A percentile compares a stretch with the other conserved stretches of the same genome.
These are phyloP conservation scores for Protea cynaroides DNA, from an alignment of 164 flowering plant species.

Conservation along the genomic window DNA sequence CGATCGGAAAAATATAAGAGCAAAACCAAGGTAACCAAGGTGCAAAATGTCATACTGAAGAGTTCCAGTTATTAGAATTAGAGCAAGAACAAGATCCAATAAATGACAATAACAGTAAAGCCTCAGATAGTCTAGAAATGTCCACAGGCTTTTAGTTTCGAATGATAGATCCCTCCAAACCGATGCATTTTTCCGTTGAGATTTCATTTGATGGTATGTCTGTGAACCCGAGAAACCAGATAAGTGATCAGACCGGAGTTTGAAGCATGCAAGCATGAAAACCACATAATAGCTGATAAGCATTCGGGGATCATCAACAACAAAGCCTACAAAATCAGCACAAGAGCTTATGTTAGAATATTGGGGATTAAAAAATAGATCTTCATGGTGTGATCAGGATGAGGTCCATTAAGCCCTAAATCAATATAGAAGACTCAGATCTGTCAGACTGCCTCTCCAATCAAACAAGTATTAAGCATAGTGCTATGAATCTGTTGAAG, in stretches of 20 bases:
- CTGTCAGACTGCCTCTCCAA: neutral
- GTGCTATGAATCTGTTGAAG: neutral
- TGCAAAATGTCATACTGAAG: conserved; percentile 95
- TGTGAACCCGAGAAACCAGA: conserved; percentile 57
- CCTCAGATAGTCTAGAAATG: conserved; percentile 81
- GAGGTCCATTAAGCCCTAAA: neutral
- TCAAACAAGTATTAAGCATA: neutral
- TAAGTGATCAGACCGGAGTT: conserved; percentile 75
- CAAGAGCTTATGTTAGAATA: neutral
- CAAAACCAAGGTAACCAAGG: conserved; percentile 96
- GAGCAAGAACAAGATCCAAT: conserved; percentile 80
- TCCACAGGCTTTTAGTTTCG: conserved; percentile 97
- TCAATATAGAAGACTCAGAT: neutral
- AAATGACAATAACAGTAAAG: conserved; percentile 88
- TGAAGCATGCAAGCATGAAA: conserved; percentile 85
- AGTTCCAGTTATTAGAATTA: conserved; percentile 90
- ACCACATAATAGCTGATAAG: conserved; percentile 77
- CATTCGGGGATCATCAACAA: conserved; percentile 83
- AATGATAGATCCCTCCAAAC: conserved; percentile 92
- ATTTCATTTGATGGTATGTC: conserved; percentile 66
- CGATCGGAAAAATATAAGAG: conserved; percentile 85
- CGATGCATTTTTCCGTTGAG: conserved; percentile 65
- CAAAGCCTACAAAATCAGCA: conserved; percentile 46
- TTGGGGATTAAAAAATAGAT: neutral
- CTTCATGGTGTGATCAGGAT: too few species aligned